phyloP scores from a whole-genome alignment of 116 monocot species.

The Papilionanthe hybrid region DNA sequence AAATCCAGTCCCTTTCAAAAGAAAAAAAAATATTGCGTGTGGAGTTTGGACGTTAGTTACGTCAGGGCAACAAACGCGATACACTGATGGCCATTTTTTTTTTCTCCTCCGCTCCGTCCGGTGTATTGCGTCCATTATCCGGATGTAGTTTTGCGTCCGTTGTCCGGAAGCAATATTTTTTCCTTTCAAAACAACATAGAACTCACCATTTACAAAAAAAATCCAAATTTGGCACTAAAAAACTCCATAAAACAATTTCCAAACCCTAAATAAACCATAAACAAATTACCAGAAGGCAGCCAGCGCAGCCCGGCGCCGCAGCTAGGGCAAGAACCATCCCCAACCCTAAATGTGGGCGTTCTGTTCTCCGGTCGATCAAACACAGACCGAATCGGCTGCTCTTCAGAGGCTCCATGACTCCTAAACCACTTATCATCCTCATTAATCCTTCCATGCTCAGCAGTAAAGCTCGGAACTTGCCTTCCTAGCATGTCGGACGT shows the following conservation, averaged over 20 bases:
- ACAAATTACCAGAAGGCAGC: slow-evolving; percentile 10
- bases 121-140: too few species aligned
- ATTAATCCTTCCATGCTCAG: neutral
- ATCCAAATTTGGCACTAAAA: neutral
- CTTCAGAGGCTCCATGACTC: slow-evolving; percentile 2
- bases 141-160: too few species aligned
- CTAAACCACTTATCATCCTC: neutral
- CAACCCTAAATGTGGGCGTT: slow-evolving; percentile 6
- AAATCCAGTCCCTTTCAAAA: neutral
- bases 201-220: neutral
- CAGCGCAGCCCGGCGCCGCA: neutral
- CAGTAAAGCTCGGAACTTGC: neutral
- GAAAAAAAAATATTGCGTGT: too few species aligned
- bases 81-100: too few species aligned
- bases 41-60: too few species aligned
- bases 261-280: neutral
- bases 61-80: too few species aligned
- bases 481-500: slow-evolving; percentile 4
- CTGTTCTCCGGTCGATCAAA: neutral
- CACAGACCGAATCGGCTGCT: neutral
- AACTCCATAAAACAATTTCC: neutral
- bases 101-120: too few species aligned
- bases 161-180: too few species aligned
- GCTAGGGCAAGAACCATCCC: slow-evolving; percentile 2
- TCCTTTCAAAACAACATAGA: neutral